These are phyloP conservation scores for Umbelopsis ramanniana DNA, from an alignment of 192 early-diverging fungal species.

Conservation along the genomic window DNA sequence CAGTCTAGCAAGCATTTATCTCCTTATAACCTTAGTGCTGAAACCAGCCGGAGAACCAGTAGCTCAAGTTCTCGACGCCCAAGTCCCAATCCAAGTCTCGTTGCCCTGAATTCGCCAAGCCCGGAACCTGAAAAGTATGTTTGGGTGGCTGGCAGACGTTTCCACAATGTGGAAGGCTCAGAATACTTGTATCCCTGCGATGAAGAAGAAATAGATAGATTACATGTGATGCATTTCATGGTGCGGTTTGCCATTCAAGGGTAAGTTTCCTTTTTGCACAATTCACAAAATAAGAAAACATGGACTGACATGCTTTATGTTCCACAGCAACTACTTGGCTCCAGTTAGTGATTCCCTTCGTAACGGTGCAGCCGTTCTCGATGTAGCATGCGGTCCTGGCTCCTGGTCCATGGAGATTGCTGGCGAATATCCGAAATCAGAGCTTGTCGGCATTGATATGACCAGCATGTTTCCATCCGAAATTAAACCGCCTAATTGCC, in stretches of 20 bases:
- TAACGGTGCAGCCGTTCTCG: conserved; percentile 40
- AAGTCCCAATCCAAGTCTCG: not conserved
- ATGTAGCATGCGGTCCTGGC: conserved; percentile 47
- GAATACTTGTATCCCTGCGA: conserved; percentile 56
- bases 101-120: not conserved
- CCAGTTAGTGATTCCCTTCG: conserved; percentile 40
- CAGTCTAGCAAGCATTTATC: not conserved
- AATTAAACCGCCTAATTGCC: conserved; percentile 40
- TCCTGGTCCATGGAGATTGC: conserved; percentile 47
- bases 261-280: conserved; percentile 26
- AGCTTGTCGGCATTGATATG: conserved; percentile 43
- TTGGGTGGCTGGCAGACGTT: conserved; percentile 41
- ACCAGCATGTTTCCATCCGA: conserved; percentile 33
- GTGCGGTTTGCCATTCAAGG: conserved; percentile 52
- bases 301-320: not conserved
- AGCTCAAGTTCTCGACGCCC: not conserved
- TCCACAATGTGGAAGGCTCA: conserved; percentile 43
- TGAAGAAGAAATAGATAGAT: conserved; percentile 54
- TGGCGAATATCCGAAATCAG: conserved; percentile 45
- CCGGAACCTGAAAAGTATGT: conserved; percentile 26
- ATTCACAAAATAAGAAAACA: not conserved
- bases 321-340: conserved; percentile 46
- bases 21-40: not conserved
- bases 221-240: conserved; percentile 58
- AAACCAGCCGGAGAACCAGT: not conserved